These are phyloP conservation scores for Claviceps purpurea DNA, from an alignment of 2,329 filamentous ascomycete genomes.

Conservation along the genomic window DNA sequence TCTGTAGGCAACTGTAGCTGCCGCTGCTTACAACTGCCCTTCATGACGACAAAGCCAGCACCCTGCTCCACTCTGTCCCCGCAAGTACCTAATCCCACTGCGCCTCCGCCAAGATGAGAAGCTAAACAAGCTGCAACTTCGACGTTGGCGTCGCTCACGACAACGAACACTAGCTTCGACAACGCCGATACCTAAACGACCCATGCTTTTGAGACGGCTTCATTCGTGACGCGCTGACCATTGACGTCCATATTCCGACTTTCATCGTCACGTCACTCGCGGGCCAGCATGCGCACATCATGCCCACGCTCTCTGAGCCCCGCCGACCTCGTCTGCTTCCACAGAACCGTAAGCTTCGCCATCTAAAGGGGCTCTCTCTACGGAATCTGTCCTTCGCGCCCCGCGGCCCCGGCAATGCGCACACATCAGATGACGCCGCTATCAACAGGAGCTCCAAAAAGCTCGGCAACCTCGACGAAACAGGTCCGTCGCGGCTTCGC, in stretches of 20 bases:
- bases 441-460: constrained; percentile 60
- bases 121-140: no score
- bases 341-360: constrained; percentile 78
- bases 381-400: constrained; percentile 65
- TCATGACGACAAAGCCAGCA: no score
- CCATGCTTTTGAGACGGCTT: no score
- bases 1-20: no score
- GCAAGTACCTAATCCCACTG: no score
- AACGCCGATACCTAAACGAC: no score
- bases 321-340: constrained; percentile 40
- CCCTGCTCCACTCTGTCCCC: no score
- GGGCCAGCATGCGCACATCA: constrained; percentile 10
- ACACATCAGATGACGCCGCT: constrained; percentile 69
- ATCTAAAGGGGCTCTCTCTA: constrained; percentile 74
- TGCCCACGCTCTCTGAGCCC: constrained; percentile 24
- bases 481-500: constrained; percentile 29
- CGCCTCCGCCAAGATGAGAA: no score
- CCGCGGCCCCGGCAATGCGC: constrained; percentile 28
- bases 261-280: not conserved
- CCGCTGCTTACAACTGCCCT: no score
- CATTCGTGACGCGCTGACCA: not conserved
- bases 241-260: not conserved
- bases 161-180: no score
- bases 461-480: constrained; percentile 36
- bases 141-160: no score